These are phyloP conservation scores for Lasiodiplodia citricola DNA, from an alignment of 2,329 filamentous ascomycete species.

Conservation along the genomic window DNA sequence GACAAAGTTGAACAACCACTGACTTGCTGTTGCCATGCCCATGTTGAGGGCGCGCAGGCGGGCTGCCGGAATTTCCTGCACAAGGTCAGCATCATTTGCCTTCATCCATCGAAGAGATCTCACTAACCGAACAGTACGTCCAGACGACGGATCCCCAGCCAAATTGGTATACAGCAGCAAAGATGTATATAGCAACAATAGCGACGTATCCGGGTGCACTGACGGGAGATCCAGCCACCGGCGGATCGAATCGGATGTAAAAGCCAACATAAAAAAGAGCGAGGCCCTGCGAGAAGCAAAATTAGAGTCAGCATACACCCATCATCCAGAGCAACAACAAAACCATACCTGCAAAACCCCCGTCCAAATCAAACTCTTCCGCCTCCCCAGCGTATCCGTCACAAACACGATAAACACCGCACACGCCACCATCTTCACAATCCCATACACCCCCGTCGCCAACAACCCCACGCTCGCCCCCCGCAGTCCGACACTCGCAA, in stretches of 20 bases:
- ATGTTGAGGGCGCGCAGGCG: constrained; percentile 62
- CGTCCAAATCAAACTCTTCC: not conserved
- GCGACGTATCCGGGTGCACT: not conserved
- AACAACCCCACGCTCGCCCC: no score
- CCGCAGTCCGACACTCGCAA: not conserved
- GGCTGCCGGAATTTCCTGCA: constrained; percentile 76
- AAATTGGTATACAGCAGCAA: not conserved
- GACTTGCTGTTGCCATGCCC: constrained; percentile 75
- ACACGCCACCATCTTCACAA: not conserved
- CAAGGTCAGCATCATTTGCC: constrained; percentile 43
- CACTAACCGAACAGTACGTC: not conserved
- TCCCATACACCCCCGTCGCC: no score
- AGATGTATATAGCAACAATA: constrained; percentile 60
- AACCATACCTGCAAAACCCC: not conserved
- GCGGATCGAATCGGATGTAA: not conserved
- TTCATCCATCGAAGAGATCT: constrained; percentile 33
- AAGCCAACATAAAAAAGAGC: not conserved
- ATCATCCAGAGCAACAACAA: not conserved
- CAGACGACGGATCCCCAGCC: constrained; percentile 41
- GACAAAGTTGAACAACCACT: constrained; percentile 83
- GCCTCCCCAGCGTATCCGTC: not conserved
- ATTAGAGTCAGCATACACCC: not conserved
- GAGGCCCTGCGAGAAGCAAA: not conserved
- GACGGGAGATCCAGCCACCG: not conserved
- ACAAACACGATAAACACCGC: constrained; percentile 2